phyloP scores from a whole-genome alignment of 1,139 yeast genomes.

The Hansenula sp. region DNA sequence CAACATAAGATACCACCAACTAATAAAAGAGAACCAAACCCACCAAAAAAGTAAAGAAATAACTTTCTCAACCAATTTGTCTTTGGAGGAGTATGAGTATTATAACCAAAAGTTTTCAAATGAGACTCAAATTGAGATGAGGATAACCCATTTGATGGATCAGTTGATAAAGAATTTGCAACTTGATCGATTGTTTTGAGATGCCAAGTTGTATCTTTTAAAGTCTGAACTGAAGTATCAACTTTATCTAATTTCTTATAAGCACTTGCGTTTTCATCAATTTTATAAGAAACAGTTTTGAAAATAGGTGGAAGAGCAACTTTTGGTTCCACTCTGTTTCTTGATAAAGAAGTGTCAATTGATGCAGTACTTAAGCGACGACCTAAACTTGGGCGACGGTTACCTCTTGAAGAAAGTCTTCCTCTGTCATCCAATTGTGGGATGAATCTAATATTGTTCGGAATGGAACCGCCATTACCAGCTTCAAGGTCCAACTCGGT shows the following conservation, averaged over 20 bases:
- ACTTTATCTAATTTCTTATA: slow-evolving; percentile 32
- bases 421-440: neutral
- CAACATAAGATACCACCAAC: slow-evolving; percentile 44
- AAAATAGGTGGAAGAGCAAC: slow-evolving; percentile 34
- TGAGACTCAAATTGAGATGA: slow-evolving; percentile 4
- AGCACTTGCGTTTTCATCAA: slow-evolving; percentile 30
- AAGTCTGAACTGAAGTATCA: slow-evolving; percentile 2
- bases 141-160: slow-evolving; percentile 11
- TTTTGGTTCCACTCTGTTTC: slow-evolving; percentile 27
- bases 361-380: slow-evolving; percentile 5
- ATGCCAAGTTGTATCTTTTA: slow-evolving; percentile 18
- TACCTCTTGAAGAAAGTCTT: neutral
- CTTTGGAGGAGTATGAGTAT: slow-evolving; percentile 38
- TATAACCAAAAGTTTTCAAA: slow-evolving; percentile 31
- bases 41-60: slow-evolving; percentile 44
- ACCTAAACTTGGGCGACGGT: neutral
- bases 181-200: slow-evolving; percentile 9
- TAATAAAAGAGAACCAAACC: slow-evolving; percentile 44
- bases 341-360: slow-evolving; percentile 8
- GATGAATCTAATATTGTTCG: neutral
- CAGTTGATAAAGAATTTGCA: slow-evolving; percentile 11
- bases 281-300: slow-evolving; percentile 35
- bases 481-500: slow-evolving; percentile 1
- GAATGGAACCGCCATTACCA: neutral
- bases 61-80: slow-evolving; percentile 31